Conservation (phyloP, 1,284 basidiomycete genomes). For the Serendipita sp. region DNA sequence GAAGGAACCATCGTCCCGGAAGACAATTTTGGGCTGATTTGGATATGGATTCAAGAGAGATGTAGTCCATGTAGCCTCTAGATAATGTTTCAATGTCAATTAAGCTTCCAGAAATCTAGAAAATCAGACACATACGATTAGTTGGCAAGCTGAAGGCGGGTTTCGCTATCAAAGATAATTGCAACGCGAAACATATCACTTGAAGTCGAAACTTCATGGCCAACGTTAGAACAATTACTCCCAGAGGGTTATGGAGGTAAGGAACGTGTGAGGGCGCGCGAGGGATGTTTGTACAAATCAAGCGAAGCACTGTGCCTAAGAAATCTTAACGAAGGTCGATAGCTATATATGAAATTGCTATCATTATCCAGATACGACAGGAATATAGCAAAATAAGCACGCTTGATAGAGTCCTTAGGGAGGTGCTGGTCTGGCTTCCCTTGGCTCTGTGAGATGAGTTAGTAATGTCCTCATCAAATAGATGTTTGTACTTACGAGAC, state of each 20-base stretch:
- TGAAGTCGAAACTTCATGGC: background rate
- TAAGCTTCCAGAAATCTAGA: too few relatives aligned
- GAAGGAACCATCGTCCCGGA: slow-evolving; percentile 35
- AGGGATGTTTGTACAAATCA: background rate
- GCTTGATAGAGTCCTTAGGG: background rate
- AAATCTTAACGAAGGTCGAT: background rate
- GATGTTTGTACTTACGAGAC: slow-evolving; percentile 47
- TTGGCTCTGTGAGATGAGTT: slow-evolving; percentile 11
- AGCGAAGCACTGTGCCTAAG: background rate
- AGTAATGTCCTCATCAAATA: background rate
- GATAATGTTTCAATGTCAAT: too few relatives aligned
- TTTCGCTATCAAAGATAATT: too few relatives aligned
- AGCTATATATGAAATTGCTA: background rate
- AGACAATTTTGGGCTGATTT: slow-evolving; percentile 12
- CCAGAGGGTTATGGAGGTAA: background rate
- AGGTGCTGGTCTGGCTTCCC: slow-evolving; percentile 11
- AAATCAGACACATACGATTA: too few relatives aligned
- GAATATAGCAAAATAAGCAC: background rate
- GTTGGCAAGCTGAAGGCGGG: too few relatives aligned
- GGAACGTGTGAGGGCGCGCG: background rate
- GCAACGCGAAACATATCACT: too few relatives aligned
- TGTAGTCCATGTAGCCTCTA: too few relatives aligned
- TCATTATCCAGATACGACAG: background rate
- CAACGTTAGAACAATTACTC: background rate
- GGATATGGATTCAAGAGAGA: background rate